Evolutionary conservation across 2,329 filamentous ascomycete species (phyloP).

Genomic region (Orbilia quercus): DNA sequence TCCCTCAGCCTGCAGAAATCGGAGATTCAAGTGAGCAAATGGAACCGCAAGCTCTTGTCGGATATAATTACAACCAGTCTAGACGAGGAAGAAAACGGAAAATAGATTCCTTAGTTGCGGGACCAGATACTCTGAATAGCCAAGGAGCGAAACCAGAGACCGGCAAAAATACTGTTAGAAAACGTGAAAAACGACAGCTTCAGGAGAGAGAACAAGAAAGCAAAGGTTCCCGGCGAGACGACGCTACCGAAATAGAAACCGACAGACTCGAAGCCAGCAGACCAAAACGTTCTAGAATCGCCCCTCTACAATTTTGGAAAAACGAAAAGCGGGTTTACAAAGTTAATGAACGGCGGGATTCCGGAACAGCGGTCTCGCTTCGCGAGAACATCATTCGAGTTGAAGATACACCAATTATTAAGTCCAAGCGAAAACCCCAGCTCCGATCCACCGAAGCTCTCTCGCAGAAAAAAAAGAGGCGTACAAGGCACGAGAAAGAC

Average conservation of each 20-base stretch:
- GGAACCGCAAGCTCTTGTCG: background rate
- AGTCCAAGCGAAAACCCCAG: conserved; percentile 16
- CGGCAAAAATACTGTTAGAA: background rate
- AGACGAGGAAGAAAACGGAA: conserved; percentile 53
- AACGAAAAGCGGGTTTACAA: conserved; percentile 80
- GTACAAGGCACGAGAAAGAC: conserved; percentile 35
- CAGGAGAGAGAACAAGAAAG: conserved; percentile 57
- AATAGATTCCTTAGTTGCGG: conserved; percentile 6
- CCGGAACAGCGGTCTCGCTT: conserved; percentile 22
- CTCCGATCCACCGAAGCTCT: conserved; percentile 8
- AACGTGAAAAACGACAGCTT: background rate
- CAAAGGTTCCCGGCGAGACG: conserved; percentile 18
- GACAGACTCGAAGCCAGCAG: conserved; percentile 26
- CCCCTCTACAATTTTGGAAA: conserved; percentile 85
- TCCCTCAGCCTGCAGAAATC: background rate
- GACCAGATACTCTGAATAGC: conserved; percentile 29
- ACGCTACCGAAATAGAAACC: conserved; percentile 9
- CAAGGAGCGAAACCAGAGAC: too few relatives aligned
- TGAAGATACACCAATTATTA: conserved; percentile 31
- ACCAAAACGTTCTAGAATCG: conserved; percentile 78
- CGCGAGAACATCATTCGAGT: conserved; percentile 33
- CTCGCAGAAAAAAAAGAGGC: conserved; percentile 11
- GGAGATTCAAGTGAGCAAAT: background rate
- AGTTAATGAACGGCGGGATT: conserved; percentile 67
- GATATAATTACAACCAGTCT: background rate